A percentile compares a stretch with the other conserved stretches of the same genome.
Conservation (phyloP, 2,329 filamentous ascomycete species). For the Fusarium verticillioides region DNA sequence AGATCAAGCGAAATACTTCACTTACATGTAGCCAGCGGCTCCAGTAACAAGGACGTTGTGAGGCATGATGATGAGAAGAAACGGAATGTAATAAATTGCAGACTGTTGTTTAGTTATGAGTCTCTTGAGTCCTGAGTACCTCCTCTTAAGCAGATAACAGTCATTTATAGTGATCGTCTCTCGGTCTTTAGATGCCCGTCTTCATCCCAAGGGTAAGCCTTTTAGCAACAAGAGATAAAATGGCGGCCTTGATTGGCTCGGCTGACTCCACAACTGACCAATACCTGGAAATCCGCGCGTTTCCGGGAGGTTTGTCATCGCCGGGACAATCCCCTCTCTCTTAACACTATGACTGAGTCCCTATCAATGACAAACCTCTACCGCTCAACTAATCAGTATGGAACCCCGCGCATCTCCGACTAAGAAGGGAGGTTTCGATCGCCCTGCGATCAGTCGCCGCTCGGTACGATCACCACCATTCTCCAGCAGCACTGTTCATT, state of each 20-base stretch:
- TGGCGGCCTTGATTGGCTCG: not conserved
- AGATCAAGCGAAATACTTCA: not conserved
- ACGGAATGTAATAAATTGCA: no score
- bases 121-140: accelerated
- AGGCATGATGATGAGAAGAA: constrained; percentile 16
- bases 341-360: not conserved
- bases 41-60: constrained; percentile 51
- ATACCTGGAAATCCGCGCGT: constrained; percentile 15
- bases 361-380: not conserved
- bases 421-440: not conserved
- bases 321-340: not conserved
- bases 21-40: constrained; percentile 50
- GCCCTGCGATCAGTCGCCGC: constrained; percentile 27
- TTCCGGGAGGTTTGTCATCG: constrained; percentile 5
- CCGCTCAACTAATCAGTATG: not conserved
- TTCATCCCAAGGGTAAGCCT: not conserved
- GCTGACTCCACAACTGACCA: not conserved
- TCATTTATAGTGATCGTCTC: not conserved
- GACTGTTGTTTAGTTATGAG: not conserved
- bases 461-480: constrained; percentile 18
- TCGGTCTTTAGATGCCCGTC: accelerated
- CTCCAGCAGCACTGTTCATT: no score
- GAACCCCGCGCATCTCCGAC: constrained; percentile 35
- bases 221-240: accelerated
- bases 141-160: not conserved